A percentile compares a stretch with the other conserved stretches of the same genome.
Conservation (phyloP, 441 rosid genomes). For the Corymbia calophylla region DNA sequence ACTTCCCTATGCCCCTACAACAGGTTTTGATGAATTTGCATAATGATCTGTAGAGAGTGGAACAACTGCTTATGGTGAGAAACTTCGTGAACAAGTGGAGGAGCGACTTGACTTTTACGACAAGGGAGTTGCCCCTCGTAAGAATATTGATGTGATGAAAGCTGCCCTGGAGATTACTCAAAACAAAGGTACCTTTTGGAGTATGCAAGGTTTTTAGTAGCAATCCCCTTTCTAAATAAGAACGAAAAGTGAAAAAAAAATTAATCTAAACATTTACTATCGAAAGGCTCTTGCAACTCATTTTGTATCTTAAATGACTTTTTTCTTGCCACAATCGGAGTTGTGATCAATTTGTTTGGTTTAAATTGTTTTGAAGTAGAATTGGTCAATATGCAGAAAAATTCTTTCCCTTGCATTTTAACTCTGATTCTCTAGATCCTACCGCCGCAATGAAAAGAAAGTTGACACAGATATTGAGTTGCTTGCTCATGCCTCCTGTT, state of each 20-base stretch:
- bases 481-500: not conserved
- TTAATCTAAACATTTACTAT: not conserved
- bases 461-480: not conserved
- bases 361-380: not conserved
- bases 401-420: not conserved
- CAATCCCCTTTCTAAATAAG: not conserved
- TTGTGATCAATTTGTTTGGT: not conserved
- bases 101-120: conserved; percentile 93
- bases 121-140: conserved; percentile 95
- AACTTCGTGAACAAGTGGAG: conserved; percentile 93
- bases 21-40: not conserved
- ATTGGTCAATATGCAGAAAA: not conserved
- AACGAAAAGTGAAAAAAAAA: not conserved
- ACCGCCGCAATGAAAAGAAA: too few species aligned
- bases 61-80: conserved; percentile 71
- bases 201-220: not conserved
- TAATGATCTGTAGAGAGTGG: conserved; percentile 37
- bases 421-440: not conserved
- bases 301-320: not conserved
- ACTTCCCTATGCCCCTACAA: not conserved
- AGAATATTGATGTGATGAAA: conserved; percentile 95
- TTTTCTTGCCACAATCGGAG: not conserved
- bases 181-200: conserved; percentile 30
- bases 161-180: conserved; percentile 52
- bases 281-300: not conserved